A percentile compares a stretch with the other conserved stretches of the same genome.
Evolutionary conservation across 768 basidiomycete species (phyloP).

Genomic region (Mycena metata): DNA sequence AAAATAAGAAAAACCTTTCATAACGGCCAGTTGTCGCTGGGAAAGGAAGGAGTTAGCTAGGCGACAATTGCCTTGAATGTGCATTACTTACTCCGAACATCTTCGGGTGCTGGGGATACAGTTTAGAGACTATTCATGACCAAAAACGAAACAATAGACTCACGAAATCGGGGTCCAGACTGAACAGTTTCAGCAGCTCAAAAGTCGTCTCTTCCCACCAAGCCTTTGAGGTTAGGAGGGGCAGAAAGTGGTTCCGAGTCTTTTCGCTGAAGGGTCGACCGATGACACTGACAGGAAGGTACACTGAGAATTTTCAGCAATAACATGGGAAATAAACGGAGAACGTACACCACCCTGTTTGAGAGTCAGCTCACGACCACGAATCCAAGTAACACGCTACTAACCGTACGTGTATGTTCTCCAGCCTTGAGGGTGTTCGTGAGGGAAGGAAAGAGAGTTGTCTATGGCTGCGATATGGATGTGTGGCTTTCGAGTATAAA

Average conservation of each 20-base stretch:
- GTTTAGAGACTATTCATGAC: background rate
- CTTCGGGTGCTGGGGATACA: conserved; percentile 68
- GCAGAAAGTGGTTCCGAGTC: conserved; percentile 86
- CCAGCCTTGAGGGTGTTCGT: conserved; percentile 87
- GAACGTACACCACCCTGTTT: conserved; percentile 58
- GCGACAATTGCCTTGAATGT: conserved; percentile 20
- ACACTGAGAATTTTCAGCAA: conserved; percentile 52
- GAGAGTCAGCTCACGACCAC: background rate
- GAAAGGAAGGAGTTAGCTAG: conserved; percentile 7
- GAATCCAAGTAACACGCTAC: background rate
- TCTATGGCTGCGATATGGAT: conserved; percentile 88
- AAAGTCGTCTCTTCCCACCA: conserved; percentile 95
- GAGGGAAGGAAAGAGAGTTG: conserved; percentile 92
- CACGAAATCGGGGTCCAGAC: conserved; percentile 82
- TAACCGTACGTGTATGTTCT: conserved; percentile 84
- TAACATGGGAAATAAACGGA: background rate
- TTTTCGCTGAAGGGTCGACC: conserved; percentile 88
- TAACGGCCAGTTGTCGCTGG: conserved; percentile 89
- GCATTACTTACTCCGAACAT: conserved; percentile 78
- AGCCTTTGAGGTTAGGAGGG: conserved; percentile 81
- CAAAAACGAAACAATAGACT: background rate
- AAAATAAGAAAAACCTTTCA: conserved; percentile 67
- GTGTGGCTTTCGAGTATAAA: conserved; percentile 78
- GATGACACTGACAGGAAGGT: conserved; percentile 86
- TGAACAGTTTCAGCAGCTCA: conserved; percentile 81